Base-by-base conservation (phyloP, 2,329 filamentous ascomycete genomes). In the Neofusicoccum sp. region DNA sequence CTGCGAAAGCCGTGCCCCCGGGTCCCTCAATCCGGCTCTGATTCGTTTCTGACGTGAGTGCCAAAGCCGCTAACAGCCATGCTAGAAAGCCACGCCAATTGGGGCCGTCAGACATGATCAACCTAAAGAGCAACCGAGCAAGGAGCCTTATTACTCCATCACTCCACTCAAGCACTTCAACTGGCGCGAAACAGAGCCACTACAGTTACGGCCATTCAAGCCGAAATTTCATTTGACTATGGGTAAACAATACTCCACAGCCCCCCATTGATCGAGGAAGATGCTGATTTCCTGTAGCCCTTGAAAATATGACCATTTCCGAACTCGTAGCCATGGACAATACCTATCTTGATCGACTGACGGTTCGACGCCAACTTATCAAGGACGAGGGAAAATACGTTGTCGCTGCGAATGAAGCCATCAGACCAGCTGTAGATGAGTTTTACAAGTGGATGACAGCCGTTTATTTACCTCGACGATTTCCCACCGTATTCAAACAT, bases 181-280 rank as follows among this genome's bases (percentile, higher is more conserved):
- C 64, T 83, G 84, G 79, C 69, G 77, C 58, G 77, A 73, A 0
- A 82, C 80, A 36, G 77, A 82, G 62, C 86, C 84, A 0, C 69
- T 85, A 41, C 80, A 84, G 63, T 70, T 86, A 9, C 78, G 86
- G 12, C 83, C 84, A 0, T 87, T 87, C 73, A 87, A 85, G 71
- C 81, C 84, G 4, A 86, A 83, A 67, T 89, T 85, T 69, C 81
- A 88, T 69, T 72, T 89, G 56, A 87, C 86, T 5, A 89, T 89
- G 86, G 83, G 85, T 87, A 73, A 34, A 37, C 36, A 14, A n/a
- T 49, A 22, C 22, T 22, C 22, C 22, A 22, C 28, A 29, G 64
- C 48, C 8, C 3, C 16, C 37, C 41, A 8, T 6, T 33, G 31
- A 8, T 58, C 16, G 29, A 14, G n/a, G 43, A 12, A 16, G 34